Evolutionary conservation across 192 early-diverging fungal genomes (phyloP).

Genomic region (Umbelopsis isabellina): DNA sequence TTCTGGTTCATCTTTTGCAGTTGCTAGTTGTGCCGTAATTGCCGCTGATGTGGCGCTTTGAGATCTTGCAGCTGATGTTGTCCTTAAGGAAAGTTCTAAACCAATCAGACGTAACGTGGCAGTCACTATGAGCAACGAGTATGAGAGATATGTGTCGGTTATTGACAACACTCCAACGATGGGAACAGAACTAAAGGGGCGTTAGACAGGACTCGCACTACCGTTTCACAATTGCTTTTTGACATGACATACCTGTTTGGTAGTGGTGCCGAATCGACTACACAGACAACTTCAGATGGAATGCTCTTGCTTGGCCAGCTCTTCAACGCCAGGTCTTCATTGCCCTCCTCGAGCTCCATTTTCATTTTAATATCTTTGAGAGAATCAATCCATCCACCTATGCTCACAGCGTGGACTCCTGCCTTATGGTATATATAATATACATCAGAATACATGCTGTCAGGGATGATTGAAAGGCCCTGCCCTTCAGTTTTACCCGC

Average conservation of each 20-base stretch:
- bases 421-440: conserved; percentile 72
- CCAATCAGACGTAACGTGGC: conserved; percentile 59
- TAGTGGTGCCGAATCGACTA: conserved; percentile 26
- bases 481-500: neutral
- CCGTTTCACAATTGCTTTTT: neutral
- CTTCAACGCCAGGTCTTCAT: conserved; percentile 15
- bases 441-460: conserved; percentile 61
- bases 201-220: neutral
- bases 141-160: conserved; percentile 71
- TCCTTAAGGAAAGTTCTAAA: conserved; percentile 42
- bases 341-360: conserved; percentile 14
- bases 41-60: conserved; percentile 3
- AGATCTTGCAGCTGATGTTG: neutral
- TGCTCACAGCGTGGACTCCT: conserved; percentile 69
- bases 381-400: conserved; percentile 56
- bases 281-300: conserved; percentile 25
- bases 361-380: conserved; percentile 37
- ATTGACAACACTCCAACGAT: conserved; percentile 64
- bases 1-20: conserved; percentile 8
- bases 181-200: conserved; percentile 36
- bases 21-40: conserved; percentile 8
- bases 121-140: conserved; percentile 65
- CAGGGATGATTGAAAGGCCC: conserved; percentile 45
- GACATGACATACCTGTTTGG: conserved; percentile 7
- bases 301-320: conserved; percentile 35